These are phyloP conservation scores for Thelephora ganbajun DNA, from an alignment of 768 basidiomycete genomes.

Conservation along the genomic window DNA sequence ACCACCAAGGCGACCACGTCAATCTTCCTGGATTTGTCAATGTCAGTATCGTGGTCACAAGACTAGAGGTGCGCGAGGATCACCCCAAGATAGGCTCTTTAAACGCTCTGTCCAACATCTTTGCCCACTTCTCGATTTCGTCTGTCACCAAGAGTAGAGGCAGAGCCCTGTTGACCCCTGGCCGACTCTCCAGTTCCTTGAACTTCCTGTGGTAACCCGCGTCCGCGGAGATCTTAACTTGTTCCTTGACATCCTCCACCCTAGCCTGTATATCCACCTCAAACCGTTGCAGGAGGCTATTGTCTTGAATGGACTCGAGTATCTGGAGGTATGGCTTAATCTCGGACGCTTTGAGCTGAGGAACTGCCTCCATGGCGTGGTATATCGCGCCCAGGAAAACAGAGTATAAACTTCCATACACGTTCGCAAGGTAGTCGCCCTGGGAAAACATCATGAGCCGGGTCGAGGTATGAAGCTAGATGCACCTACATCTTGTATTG, in stretches of 20 bases:
- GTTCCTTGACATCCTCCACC: constrained; percentile 51
- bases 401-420: constrained; percentile 69
- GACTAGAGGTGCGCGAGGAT: constrained; percentile 12
- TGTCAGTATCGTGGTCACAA: background rate
- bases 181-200: constrained; percentile 47
- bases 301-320: constrained; percentile 58
- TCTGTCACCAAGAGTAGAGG: constrained; percentile 76
- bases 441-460: constrained; percentile 15
- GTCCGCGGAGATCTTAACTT: constrained; percentile 42
- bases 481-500: constrained; percentile 61
- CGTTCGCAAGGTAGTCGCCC: constrained; percentile 54
- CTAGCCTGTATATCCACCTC: constrained; percentile 61
- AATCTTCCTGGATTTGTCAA: constrained; percentile 31
- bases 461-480: constrained; percentile 3
- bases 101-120: constrained; percentile 78
- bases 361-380: constrained; percentile 67
- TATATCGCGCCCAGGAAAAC: constrained; percentile 77
- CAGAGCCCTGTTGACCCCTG: constrained; percentile 70
- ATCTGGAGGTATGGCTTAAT: constrained; percentile 50
- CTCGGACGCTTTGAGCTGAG: constrained; percentile 59
- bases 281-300: constrained; percentile 57
- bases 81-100: constrained; percentile 72
- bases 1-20: constrained; percentile 67
- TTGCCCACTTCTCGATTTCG: constrained; percentile 79
- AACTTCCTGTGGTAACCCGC: constrained; percentile 52